Conservation (phyloP, 2,329 filamentous ascomycete species). For the Fusarium neocosmosporiellum region DNA sequence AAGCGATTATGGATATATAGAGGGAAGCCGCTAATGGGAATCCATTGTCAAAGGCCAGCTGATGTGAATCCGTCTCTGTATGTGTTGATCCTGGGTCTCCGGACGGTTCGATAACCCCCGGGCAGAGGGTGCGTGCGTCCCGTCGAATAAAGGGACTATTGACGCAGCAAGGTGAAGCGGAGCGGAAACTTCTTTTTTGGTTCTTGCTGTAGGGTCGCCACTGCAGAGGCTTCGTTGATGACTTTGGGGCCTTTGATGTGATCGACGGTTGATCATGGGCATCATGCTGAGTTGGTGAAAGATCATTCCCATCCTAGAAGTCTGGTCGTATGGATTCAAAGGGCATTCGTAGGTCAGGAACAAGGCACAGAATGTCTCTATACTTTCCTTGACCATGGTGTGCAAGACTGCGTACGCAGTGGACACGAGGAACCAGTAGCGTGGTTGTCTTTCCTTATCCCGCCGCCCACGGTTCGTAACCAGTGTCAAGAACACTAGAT, state of each 20-base stretch:
- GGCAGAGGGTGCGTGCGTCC: background rate
- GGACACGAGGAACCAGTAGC: background rate
- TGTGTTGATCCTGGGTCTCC: background rate
- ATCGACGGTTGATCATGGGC: background rate
- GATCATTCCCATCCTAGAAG: background rate
- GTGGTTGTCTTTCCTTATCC: background rate
- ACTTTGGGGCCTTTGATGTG: background rate
- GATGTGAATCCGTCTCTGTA: background rate
- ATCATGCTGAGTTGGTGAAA: too few species aligned
- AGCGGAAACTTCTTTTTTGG: background rate
- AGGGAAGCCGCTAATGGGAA: background rate
- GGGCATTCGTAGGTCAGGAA: background rate
- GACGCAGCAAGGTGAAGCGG: background rate
- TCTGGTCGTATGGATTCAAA: background rate
- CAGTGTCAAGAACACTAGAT: background rate
- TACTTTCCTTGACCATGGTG: background rate
- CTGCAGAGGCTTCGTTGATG: background rate
- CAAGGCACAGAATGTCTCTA: background rate
- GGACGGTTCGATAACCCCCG: too few species aligned
- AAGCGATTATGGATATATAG: background rate
- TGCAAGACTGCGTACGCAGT: background rate
- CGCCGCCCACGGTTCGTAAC: background rate
- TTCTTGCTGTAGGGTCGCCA: background rate
- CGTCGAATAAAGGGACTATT: background rate
- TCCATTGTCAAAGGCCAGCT: background rate